These are phyloP conservation scores for Ochetophila trinervis DNA, from an alignment of 306 rosid species.

Conservation along the genomic window DNA sequence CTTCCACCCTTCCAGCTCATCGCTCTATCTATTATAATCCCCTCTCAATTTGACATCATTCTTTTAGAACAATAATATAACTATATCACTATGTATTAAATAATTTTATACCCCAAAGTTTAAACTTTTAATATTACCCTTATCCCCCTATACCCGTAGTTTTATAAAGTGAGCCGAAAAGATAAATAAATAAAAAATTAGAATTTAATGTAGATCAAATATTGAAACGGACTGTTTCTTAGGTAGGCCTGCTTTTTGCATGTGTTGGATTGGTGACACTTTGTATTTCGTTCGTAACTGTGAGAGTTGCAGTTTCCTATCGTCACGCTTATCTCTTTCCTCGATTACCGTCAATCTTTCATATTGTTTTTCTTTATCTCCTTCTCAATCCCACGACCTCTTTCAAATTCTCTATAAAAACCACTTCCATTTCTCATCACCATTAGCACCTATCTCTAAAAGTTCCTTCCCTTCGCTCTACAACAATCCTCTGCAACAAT, in stretches of 20 bases:
- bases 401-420: not conserved
- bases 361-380: not conserved
- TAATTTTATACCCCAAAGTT: too few relatives aligned
- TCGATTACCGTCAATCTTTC: conserved; percentile 19
- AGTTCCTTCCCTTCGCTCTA: not conserved
- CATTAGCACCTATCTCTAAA: conserved; percentile 3
- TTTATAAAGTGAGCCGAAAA: too few relatives aligned
- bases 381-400: not conserved
- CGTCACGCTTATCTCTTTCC: conserved; percentile 23
- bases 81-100: too few relatives aligned
- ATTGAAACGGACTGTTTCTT: not conserved
- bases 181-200: too few relatives aligned
- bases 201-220: too few relatives aligned
- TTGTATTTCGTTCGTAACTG: not conserved
- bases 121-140: too few relatives aligned
- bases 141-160: too few relatives aligned
- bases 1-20: too few relatives aligned
- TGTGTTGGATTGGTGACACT: not conserved
- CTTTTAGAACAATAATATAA: too few relatives aligned
- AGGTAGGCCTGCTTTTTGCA: not conserved
- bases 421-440: not conserved
- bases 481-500: conserved; percentile 20
- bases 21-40: too few relatives aligned
- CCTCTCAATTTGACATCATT: too few relatives aligned
- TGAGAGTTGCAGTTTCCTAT: conserved; percentile 6